Conservation (phyloP, 2,329 filamentous ascomycete genomes). For the Huntiella omanensis region DNA sequence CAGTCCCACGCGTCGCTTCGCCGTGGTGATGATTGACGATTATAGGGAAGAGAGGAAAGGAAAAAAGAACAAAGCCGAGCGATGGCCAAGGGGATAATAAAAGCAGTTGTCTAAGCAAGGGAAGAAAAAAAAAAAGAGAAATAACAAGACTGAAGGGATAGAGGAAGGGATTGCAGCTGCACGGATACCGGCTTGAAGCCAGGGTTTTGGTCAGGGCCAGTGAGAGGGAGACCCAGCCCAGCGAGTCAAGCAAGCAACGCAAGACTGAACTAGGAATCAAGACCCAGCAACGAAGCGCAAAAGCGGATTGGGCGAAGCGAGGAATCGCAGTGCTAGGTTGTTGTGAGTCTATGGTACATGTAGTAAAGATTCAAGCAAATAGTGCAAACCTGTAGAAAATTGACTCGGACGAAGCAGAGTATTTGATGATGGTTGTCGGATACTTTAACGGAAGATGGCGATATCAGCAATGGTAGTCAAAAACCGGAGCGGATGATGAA, state of each 20-base stretch:
- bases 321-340: no score
- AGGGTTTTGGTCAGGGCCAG: slow-evolving; percentile 2
- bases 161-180: slow-evolving; percentile 5
- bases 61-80: slow-evolving; percentile 3
- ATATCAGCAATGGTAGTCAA: not conserved
- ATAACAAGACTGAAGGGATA: slow-evolving; percentile 2
- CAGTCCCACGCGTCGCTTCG: slow-evolving; percentile 7
- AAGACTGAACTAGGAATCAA: not conserved
- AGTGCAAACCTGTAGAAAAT: not conserved
- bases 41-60: not conserved
- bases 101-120: slow-evolving; percentile 1
- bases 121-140: slow-evolving; percentile 7
- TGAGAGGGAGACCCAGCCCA: not conserved
- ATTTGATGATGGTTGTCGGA: not conserved
- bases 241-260: not conserved
- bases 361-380: not conserved
- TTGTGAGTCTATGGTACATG: no score
- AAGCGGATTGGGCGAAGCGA: not conserved
- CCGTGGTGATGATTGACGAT: slow-evolving; percentile 4
- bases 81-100: slow-evolving; percentile 1
- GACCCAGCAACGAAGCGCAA: not conserved
- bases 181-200: slow-evolving; percentile 9
- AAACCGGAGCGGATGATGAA: not conserved
- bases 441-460: not conserved
- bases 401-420: not conserved